phyloP scores from a whole-genome alignment of 208 protist genomes.

The Crithidia bombi region DNA sequence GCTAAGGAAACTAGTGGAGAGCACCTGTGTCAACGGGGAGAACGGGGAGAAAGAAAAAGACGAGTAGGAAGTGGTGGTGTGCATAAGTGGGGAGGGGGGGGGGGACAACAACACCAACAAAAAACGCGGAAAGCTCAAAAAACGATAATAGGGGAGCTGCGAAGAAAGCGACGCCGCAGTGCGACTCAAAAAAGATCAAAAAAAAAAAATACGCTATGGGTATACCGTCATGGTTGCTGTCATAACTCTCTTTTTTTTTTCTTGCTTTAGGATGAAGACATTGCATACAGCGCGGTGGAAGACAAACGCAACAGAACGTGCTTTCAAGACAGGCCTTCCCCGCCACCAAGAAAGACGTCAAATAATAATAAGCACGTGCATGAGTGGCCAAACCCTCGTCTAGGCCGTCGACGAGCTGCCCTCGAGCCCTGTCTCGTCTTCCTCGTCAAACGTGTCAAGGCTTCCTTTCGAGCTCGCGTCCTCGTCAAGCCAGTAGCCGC shows the following conservation, averaged over 20 bases:
- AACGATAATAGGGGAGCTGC: too few species aligned
- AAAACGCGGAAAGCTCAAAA: too few species aligned
- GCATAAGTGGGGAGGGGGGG: too few species aligned
- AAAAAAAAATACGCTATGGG: too few species aligned
- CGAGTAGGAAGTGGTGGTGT: too few species aligned
- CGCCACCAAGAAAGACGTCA: neutral
- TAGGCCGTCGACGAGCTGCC: neutral
- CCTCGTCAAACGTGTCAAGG: slow-evolving; percentile 10
- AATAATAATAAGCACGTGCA: neutral
- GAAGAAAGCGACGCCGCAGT: too few species aligned
- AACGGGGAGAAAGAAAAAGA: neutral
- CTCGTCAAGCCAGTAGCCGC: slow-evolving; percentile 30
- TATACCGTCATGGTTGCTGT: too few species aligned
- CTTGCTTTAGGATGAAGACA: neutral
- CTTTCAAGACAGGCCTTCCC: neutral
- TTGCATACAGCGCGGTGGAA: too few species aligned
- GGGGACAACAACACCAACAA: too few species aligned
- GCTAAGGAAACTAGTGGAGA: neutral
- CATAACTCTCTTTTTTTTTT: neutral
- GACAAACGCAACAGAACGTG: too few species aligned
- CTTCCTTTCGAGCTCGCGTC: slow-evolving; percentile 16
- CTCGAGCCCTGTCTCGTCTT: slow-evolving; percentile 28
- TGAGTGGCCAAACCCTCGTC: neutral
- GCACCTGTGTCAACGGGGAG: neutral
- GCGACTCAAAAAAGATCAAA: too few species aligned